These are phyloP conservation scores for Rhododendron vialii DNA, from an alignment of 148 eudicot genomes.

Conservation along the genomic window DNA sequence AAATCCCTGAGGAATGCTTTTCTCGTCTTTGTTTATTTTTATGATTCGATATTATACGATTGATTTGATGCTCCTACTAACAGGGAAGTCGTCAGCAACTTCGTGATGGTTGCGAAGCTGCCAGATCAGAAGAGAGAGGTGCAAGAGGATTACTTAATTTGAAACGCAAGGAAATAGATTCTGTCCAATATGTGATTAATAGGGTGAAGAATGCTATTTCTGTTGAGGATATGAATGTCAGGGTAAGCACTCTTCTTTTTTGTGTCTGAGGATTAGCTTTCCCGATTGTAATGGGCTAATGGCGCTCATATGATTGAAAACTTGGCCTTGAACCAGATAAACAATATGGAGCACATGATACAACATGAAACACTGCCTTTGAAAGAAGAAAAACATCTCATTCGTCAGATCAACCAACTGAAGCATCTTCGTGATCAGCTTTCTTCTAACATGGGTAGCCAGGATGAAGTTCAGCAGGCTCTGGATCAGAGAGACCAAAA, in stretches of 20 bases:
- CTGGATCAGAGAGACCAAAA: conserved; percentile 49
- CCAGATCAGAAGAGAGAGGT: conserved; percentile 50
- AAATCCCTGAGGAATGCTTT: conserved; percentile 7
- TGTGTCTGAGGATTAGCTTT: not conserved
- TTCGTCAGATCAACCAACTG: conserved; percentile 85
- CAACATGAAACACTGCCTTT: conserved; percentile 77
- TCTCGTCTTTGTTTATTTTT: not conserved
- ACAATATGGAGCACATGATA: conserved; percentile 58
- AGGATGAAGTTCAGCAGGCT: conserved; percentile 74
- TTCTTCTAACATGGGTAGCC: conserved; percentile 51
- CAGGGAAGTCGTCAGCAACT: conserved; percentile 48
- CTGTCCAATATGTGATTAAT: conserved; percentile 55
- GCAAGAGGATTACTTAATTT: conserved; percentile 45
- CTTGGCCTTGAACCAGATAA: conserved; percentile 44
- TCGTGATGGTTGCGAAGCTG: conserved; percentile 36
- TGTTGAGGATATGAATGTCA: conserved; percentile 57
- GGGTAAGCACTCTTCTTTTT: conserved; percentile 37
- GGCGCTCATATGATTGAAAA: not conserved
- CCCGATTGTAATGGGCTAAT: not conserved
- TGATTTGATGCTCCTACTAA: conserved; percentile 16
- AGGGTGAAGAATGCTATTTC: conserved; percentile 74
- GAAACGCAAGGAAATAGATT: conserved; percentile 67
- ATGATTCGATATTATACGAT: conserved; percentile 6
- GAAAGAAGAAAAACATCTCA: conserved; percentile 72
- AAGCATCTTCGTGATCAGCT: conserved; percentile 62